A percentile compares a stretch with the other conserved stretches of the same genome.
Evolutionary conservation across 2,329 filamentous ascomycete species (phyloP).

Genomic region (Huntiella decipiens): DNA sequence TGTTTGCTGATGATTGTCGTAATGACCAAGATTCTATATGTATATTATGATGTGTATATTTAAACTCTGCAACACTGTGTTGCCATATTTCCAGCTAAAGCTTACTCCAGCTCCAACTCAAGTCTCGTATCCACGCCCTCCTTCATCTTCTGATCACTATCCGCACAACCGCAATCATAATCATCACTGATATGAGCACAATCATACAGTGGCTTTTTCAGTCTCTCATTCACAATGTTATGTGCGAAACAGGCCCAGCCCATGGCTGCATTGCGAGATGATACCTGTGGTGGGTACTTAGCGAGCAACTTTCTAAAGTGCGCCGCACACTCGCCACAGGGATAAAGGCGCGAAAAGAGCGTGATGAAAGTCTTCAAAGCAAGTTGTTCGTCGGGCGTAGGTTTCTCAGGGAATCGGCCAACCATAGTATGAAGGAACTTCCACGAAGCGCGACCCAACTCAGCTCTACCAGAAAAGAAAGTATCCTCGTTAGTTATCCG

Average conservation of each 20-base stretch:
- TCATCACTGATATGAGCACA: slow-evolving; percentile 50
- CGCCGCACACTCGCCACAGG: slow-evolving; percentile 48
- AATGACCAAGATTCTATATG: too few species aligned
- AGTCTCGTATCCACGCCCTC: slow-evolving; percentile 16
- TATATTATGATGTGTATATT: too few species aligned
- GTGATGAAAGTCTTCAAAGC: slow-evolving; percentile 46
- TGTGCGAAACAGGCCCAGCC: slow-evolving; percentile 52
- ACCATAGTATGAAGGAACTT: slow-evolving; percentile 54
- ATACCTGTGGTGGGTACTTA: slow-evolving; percentile 46
- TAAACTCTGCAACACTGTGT: not conserved
- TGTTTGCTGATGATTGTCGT: too few species aligned
- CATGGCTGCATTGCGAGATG: slow-evolving; percentile 41
- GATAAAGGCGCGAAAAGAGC: slow-evolving; percentile 49
- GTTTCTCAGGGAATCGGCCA: slow-evolving; percentile 47
- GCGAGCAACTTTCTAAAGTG: slow-evolving; percentile 45
- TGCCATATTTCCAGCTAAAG: not conserved
- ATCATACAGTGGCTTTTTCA: slow-evolving; percentile 43
- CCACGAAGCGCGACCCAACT: slow-evolving; percentile 50
- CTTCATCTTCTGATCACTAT: slow-evolving; percentile 33
- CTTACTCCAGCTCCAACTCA: slow-evolving; percentile 13
- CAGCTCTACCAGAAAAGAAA: slow-evolving; percentile 26
- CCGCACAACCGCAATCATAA: slow-evolving; percentile 53
- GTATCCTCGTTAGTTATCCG: not conserved
- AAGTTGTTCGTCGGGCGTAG: slow-evolving; percentile 40
- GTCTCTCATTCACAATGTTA: slow-evolving; percentile 45